Conservation (phyloP, 2,329 filamentous ascomycete genomes). For the Akanthomyces uredinophilus region DNA sequence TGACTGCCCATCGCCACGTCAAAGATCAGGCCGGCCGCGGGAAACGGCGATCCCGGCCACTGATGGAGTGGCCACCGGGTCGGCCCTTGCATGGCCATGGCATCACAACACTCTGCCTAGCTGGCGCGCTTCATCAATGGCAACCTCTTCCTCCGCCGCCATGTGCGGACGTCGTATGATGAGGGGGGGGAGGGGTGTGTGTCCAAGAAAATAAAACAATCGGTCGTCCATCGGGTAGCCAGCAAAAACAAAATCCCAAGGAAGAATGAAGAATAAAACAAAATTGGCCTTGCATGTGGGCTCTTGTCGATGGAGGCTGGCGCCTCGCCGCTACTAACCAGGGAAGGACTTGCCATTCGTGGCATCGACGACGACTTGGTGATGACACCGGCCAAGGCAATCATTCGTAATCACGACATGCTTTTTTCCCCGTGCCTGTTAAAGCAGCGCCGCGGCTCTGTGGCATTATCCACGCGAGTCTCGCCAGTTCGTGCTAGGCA, state of each 20-base stretch:
- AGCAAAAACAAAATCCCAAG: background rate
- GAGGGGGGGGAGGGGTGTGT: background rate
- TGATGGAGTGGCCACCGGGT: slow-evolving; percentile 5
- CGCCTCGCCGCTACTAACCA: background rate
- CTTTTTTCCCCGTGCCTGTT: too few species aligned
- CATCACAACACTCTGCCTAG: slow-evolving; percentile 1
- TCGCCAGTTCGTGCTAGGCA: background rate
- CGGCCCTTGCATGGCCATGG: slow-evolving; percentile 11
- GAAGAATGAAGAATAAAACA: too few species aligned
- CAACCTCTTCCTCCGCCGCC: background rate
- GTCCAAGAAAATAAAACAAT: background rate
- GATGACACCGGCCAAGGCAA: background rate
- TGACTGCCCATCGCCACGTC: slow-evolving; percentile 10
- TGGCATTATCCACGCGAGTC: background rate
- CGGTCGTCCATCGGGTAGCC: background rate
- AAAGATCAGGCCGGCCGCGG: slow-evolving; percentile 5
- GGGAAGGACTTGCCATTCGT: background rate
- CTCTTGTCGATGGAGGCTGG: background rate
- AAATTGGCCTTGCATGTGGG: background rate
- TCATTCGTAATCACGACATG: background rate
- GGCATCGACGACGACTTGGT: background rate
- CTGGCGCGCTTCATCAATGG: too few species aligned
- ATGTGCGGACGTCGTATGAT: slow-evolving; percentile 9
- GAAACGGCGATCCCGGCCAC: background rate
- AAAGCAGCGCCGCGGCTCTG: background rate